Conservation (phyloP, 2,329 filamentous ascomycete species). For the Alternaria sp. region DNA sequence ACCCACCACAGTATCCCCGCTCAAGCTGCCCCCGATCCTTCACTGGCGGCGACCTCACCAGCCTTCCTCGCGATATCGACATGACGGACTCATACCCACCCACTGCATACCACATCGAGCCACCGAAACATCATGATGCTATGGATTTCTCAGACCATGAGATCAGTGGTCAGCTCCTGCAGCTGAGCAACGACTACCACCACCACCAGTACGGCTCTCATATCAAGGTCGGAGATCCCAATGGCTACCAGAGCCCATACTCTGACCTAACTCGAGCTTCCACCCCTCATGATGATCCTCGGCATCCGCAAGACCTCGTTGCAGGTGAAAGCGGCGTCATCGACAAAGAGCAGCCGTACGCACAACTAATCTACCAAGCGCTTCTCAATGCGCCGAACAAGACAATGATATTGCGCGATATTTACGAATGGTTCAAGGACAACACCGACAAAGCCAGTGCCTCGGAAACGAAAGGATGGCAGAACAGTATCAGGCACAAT, state of each 20-base stretch:
- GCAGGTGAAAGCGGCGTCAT: constrained; percentile 30
- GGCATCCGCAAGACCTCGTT: constrained; percentile 17
- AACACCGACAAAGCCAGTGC: constrained; percentile 79
- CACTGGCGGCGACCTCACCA: constrained; percentile 23
- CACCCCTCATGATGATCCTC: constrained; percentile 32
- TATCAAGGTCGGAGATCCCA: constrained; percentile 30
- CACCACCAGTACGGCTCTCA: constrained; percentile 25
- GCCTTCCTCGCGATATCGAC: constrained; percentile 23
- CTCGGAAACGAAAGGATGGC: constrained; percentile 73
- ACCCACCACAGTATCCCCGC: constrained; percentile 23
- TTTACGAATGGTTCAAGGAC: constrained; percentile 88
- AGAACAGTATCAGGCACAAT: constrained; percentile 95
- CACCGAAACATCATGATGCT: constrained; percentile 33
- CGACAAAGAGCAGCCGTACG: constrained; percentile 73
- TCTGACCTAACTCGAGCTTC: constrained; percentile 35
- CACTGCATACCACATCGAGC: constrained; percentile 43
- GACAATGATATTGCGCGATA: constrained; percentile 81
- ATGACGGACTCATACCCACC: constrained; percentile 42
- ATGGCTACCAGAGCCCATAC: constrained; percentile 33
- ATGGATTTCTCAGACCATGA: constrained; percentile 33
- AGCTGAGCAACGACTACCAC: constrained; percentile 39
- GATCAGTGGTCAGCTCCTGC: constrained; percentile 34
- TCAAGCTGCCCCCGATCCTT: constrained; percentile 40
- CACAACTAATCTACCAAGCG: constrained; percentile 79
- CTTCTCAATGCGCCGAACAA: constrained; percentile 72